Conservation (phyloP, 2,329 filamentous ascomycete genomes). For the Alternaria sp. region DNA sequence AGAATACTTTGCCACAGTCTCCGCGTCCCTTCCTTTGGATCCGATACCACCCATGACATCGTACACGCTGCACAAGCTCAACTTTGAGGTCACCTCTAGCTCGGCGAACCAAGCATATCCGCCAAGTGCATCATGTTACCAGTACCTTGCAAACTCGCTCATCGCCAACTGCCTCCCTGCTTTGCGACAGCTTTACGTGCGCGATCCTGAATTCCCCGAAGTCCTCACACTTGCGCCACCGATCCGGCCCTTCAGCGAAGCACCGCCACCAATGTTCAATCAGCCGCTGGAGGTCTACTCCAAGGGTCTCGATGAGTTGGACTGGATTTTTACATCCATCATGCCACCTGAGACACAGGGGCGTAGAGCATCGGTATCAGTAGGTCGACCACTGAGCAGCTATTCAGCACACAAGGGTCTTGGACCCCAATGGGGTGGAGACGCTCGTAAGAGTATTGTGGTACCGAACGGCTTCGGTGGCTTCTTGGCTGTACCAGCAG, state of each 20-base stretch:
- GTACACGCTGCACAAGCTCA: conserved; percentile 72
- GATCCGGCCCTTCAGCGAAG: conserved; percentile 60
- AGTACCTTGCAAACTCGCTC: conserved; percentile 84
- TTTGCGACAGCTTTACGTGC: conserved; percentile 81
- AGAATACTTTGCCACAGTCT: conserved; percentile 65
- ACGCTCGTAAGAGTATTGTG: conserved; percentile 67
- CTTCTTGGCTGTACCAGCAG: conserved; percentile 68
- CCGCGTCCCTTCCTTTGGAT: conserved; percentile 64
- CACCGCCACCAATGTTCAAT: conserved; percentile 55
- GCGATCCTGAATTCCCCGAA: conserved; percentile 83
- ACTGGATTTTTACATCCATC: conserved; percentile 72
- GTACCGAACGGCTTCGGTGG: conserved; percentile 73
- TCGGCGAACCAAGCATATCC: conserved; percentile 64
- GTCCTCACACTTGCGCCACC: conserved; percentile 77
- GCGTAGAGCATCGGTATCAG: conserved; percentile 52
- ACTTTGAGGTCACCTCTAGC: conserved; percentile 80
- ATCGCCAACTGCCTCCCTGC: conserved; percentile 77
- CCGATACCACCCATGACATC: conserved; percentile 72
- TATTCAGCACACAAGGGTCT: conserved; percentile 58
- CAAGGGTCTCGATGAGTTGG: conserved; percentile 71
- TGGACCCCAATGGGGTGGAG: conserved; percentile 66
- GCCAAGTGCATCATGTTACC: conserved; percentile 73
- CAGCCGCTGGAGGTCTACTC: conserved; percentile 70
- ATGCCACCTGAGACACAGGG: conserved; percentile 59
- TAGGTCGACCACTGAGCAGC: conserved; percentile 56